Base-by-base conservation (phyloP, 2,329 filamentous ascomycete species). In the Colletotrichum sp. region DNA sequence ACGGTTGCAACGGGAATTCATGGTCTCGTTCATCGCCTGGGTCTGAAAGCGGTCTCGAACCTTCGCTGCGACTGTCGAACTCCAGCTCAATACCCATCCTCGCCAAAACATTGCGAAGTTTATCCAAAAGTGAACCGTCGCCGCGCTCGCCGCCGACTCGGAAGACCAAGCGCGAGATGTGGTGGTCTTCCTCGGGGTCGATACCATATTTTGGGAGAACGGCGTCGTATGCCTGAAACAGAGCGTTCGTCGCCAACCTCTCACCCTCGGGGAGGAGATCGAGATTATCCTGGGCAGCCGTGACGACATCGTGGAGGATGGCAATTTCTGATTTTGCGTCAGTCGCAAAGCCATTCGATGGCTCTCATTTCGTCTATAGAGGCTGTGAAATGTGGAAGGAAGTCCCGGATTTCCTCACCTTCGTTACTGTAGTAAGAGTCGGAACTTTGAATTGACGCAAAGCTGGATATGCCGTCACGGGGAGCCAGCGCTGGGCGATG, bases 161-260 rank as follows among this genome's bases (percentile, higher is more conserved):
- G 82, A 97, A 95, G 72, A 98, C 86, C 80, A 98, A 93, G 77
- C 93, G 92, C 78, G 95, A 92, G 80, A 96, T 93, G 79, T 94
- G 92, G 79, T 93, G 92, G 80, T 96, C 94, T 79, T 94, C 89
- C 80, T 94, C 92, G n/a, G 92, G 89, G 75, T 95, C 90, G 78
- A 95, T 87, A 71, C 92, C 93, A 86, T 94, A 88, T 78, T 92
- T 88, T 7, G 91, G 91, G n/a, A 98, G 90, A 57, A 96, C 89
- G 72, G 91, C 88, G 81, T 97, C 94, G 82, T 98, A 98, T 34
- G 95, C 95, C 69, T 90, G 89, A 84, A 98, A 98, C 21, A 98
- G 90, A 12, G 95, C 95, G 81, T 93, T 92, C 74, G 94, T 95
- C 5, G 94, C 93, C 26, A 94, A 88, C 71, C 91, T 90, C 79